Percentiles rank a stretch among this genome's conserved stretches.
Evolutionary conservation across 805 yeast species (phyloP).

Genomic region (Pichia heedii): DNA sequence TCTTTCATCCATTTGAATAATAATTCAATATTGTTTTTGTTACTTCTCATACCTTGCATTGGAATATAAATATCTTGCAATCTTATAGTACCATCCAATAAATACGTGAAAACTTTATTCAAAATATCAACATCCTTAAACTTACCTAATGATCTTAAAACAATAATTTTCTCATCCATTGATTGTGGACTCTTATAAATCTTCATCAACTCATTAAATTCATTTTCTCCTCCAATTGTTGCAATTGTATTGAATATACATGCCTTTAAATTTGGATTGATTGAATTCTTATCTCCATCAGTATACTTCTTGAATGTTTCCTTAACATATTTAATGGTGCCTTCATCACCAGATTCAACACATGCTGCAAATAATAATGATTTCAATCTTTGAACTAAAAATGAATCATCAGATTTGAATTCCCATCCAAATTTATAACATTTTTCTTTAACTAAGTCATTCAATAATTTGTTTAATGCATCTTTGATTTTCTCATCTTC

Average conservation of each 20-base stretch:
- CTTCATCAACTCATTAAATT: conserved; percentile 33
- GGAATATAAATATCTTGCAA: conserved; percentile 45
- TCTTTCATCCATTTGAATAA: conserved; percentile 61
- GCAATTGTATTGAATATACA: conserved; percentile 39
- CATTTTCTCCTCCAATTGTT: conserved; percentile 28
- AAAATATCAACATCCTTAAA: conserved; percentile 32
- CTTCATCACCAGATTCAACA: conserved; percentile 33
- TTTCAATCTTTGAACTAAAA: conserved; percentile 31
- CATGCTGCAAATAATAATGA: conserved; percentile 36
- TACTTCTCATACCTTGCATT: conserved; percentile 60
- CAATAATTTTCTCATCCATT: conserved; percentile 49
- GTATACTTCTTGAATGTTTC: conserved; percentile 22
- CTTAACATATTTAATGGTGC: conserved; percentile 24
- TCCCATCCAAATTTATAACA: conserved; percentile 62
- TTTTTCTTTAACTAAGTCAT: conserved; percentile 19
- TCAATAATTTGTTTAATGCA: conserved; percentile 28
- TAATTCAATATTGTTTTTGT: conserved; percentile 55
- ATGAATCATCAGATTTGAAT: conserved; percentile 66
- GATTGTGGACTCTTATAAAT: conserved; percentile 45
- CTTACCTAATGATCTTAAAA: conserved; percentile 45
- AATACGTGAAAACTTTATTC: conserved; percentile 29
- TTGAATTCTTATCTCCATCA: conserved; percentile 22
- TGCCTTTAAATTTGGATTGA: conserved; percentile 39
- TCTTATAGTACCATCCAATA: conserved; percentile 65
- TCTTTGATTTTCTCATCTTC: conserved; percentile 27